Base-by-base conservation (phyloP, 257 asterid species). In the Anisodus acutangulus region DNA sequence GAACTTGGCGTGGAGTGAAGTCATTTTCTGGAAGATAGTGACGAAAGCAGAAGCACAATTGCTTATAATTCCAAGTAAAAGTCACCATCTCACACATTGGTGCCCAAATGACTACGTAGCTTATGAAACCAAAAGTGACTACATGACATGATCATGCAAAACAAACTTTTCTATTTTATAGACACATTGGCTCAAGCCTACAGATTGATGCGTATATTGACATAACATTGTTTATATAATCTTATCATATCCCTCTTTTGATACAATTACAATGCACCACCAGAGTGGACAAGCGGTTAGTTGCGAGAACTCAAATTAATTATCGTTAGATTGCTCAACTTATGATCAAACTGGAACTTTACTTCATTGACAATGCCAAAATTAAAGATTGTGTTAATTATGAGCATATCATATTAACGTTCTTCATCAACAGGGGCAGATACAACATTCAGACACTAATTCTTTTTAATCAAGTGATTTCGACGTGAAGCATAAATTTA, bases 141-240 rank as follows among this genome's bases (percentile, higher is more conserved):
- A 76, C 64, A 76, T 53, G 81, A 76, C 81, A 76, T 51, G 81
- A 76, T 76, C 81, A 76, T 76, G 81, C 81, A 76, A 76, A 76
- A 76, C 81, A 22, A 76, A 76, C 64, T 76, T 76, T 31, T 22
- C 62, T 53, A 76, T 76, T 76, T 76, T 51, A 76, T 51, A 51
- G 41, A 78, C 81, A 78, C n/a, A 53, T 53, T 78, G 81, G 64
- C 26, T 64, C 62, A 53, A 51, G 13, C 22, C 41, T 68, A 37
- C 49, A 68, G 0, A 22, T 3, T 6, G n/a, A 74, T 11, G 10
- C 7, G 26, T 53, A 12, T 13, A 76, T 76, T 53, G 26, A 26
- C 41, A 53, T 22, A 22, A 22, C 37, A 22, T 17, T 53, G 2
- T 76, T 51, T 22, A 13, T 78, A 13, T 78, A 26, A 78, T 78